Conservation (phyloP, 2,329 filamentous ascomycete genomes). For the Penicillium griseofulvum region DNA sequence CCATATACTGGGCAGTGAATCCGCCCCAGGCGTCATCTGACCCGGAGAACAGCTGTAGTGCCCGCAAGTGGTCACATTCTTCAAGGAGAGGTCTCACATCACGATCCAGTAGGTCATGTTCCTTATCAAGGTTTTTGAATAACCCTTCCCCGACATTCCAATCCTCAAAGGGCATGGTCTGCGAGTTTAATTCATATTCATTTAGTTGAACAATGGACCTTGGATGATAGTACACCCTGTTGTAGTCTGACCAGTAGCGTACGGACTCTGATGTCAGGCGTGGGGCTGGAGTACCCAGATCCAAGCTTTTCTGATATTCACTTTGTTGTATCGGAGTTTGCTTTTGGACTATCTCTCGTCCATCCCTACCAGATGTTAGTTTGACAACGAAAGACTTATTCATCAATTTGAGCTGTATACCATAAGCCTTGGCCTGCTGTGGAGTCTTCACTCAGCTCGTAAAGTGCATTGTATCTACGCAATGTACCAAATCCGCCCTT, state of each 20-base stretch:
- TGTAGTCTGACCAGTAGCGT: slow-evolving; percentile 97
- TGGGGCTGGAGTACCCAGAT: slow-evolving; percentile 64
- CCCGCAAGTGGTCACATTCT: slow-evolving; percentile 90
- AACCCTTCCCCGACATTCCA: slow-evolving; percentile 73
- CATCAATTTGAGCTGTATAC: slow-evolving; percentile 28
- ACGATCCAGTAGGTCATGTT: slow-evolving; percentile 85
- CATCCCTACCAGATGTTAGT: slow-evolving; percentile 53
- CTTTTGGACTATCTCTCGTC: slow-evolving; percentile 65
- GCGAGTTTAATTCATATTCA: slow-evolving; percentile 80
- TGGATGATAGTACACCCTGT: slow-evolving; percentile 87
- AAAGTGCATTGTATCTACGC: slow-evolving; percentile 82
- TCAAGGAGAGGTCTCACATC: slow-evolving; percentile 85
- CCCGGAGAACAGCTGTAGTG: slow-evolving; percentile 71
- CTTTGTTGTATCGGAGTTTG: slow-evolving; percentile 66
- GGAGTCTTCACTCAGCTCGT: slow-evolving; percentile 56
- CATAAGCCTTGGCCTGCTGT: slow-evolving; percentile 44
- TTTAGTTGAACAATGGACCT: slow-evolving; percentile 81
- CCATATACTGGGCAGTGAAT: slow-evolving; percentile 69
- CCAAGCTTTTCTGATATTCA: slow-evolving; percentile 75
- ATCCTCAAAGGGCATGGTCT: slow-evolving; percentile 76
- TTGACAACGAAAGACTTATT: background rate
- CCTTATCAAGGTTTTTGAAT: slow-evolving; percentile 69
- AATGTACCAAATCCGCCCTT: slow-evolving; percentile 91
- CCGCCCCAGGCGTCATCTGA: slow-evolving; percentile 80
- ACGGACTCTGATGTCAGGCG: slow-evolving; percentile 67